These are phyloP conservation scores for Eremomyces bilateralis DNA, from an alignment of 495 filamentous ascomycete genomes.

Conservation along the genomic window DNA sequence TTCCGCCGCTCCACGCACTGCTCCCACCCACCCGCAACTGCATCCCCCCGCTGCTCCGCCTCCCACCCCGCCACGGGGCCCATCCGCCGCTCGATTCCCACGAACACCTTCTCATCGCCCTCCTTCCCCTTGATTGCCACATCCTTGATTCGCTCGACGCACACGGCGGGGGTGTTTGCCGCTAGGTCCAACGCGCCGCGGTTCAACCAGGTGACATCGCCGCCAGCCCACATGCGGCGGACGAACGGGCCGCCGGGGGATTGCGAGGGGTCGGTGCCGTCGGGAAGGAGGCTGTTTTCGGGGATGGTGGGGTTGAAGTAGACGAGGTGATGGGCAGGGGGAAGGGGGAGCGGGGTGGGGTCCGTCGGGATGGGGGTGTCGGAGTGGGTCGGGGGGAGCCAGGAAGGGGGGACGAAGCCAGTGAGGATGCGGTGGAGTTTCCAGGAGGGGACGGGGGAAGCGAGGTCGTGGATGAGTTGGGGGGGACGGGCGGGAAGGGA, in stretches of 20 bases:
- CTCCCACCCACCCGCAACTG: constrained; percentile 24
- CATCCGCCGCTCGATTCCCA: constrained; percentile 32
- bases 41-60: constrained; percentile 10
- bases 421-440: constrained; percentile 40
- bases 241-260: constrained; percentile 19
- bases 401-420: constrained; percentile 29
- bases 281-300: constrained; percentile 12
- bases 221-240: constrained; percentile 25
- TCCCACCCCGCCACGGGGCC: constrained; percentile 19
- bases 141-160: constrained; percentile 41
- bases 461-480: constrained; percentile 37
- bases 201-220: constrained; percentile 22
- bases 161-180: too few relatives aligned
- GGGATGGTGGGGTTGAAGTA: constrained; percentile 19
- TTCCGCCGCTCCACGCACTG: constrained; percentile 31
- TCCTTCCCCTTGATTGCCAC: constrained; percentile 31
- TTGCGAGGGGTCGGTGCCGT: constrained; percentile 23
- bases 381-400: constrained; percentile 16
- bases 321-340: constrained; percentile 19
- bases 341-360: constrained; percentile 5
- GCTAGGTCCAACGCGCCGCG: constrained; percentile 20
- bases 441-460: constrained; percentile 40
- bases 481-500: constrained; percentile 23
- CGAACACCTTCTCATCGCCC: constrained; percentile 37
- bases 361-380: constrained; percentile 13